Evolutionary conservation across 2,329 filamentous ascomycete species (phyloP), one percentile per base, ranked within the genome.

Genomic region (Aspergillus chevalieri): DNA sequence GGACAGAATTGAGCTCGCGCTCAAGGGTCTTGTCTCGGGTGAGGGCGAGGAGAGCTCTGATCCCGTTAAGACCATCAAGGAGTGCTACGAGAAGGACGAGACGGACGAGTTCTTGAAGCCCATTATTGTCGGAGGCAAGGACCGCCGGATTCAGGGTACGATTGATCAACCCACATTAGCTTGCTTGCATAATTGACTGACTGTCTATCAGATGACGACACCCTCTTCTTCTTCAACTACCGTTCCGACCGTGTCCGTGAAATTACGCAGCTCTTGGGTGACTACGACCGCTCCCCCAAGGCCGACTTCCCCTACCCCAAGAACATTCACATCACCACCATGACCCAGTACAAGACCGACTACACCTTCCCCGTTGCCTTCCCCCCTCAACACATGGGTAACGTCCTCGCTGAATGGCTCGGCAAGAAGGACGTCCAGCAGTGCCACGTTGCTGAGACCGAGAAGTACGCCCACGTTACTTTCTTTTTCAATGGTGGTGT

Each of bases 211-310:
- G 90, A 97, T 66, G 80, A 87, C 59, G 93, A 98, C 68, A 92
- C 89, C 47, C 81, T 97, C 64, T 97, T 97, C 82, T 97, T 97
- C 83, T 98, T 98, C 87, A 98, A 98, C 84, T 98, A 98, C 81
- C 89, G 93, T 65, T 97, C 93, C 50, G 93, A 98, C 71, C 91
- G 93, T 70, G 92, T 92, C 47, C 88, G 93, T 62, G 93, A 98
- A 73, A 87, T 98, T 69, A 95, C 90, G 45, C 93, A 97, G 75
- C 81, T 98, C 42, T 78, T 98, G 48, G 93, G 93, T 61, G 87
- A 87, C 69, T 85, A 92, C 66, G 93, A 98, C 77, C 88, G 89
- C 65, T 95, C 89, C 21, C 90, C 91, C 49, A 82, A 82, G 59
- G 88, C 91, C 58, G 89, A 96, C 72, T 95, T 97, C 79, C 80